Conservation (phyloP, 2,329 filamentous ascomycete genomes). For the Botrytis aclada region DNA sequence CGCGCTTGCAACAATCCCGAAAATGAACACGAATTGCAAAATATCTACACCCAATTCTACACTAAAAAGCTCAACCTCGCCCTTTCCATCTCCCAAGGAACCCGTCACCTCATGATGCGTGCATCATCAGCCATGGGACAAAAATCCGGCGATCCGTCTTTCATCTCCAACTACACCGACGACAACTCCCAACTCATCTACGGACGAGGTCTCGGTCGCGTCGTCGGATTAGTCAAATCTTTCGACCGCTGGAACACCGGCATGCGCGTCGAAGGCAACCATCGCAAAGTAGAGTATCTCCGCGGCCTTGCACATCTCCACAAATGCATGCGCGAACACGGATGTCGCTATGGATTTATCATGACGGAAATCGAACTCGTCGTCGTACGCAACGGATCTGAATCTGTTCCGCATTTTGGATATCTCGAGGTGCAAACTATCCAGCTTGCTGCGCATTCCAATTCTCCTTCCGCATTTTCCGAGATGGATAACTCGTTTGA, state of each 20-base stretch:
- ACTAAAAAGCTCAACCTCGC: slow-evolving; percentile 85
- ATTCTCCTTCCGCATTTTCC: slow-evolving; percentile 14
- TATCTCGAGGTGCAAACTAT: slow-evolving; percentile 71
- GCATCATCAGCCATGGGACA: slow-evolving; percentile 21
- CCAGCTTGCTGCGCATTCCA: slow-evolving; percentile 48
- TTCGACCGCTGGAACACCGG: slow-evolving; percentile 95
- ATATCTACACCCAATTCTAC: slow-evolving; percentile 74
- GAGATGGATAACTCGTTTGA: slow-evolving; percentile 25
- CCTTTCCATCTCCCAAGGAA: slow-evolving; percentile 69
- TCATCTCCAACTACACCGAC: slow-evolving; percentile 51
- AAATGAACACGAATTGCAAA: slow-evolving; percentile 72
- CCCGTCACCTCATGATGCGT: slow-evolving; percentile 50
- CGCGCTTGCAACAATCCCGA: slow-evolving; percentile 63
- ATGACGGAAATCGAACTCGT: slow-evolving; percentile 94
- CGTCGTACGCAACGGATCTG: slow-evolving; percentile 76
- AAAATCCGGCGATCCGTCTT: slow-evolving; percentile 39
- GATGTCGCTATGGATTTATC: slow-evolving; percentile 92
- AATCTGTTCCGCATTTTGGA: slow-evolving; percentile 77
- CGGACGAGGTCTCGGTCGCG: slow-evolving; percentile 54
- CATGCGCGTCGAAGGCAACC: slow-evolving; percentile 81
- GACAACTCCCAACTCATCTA: slow-evolving; percentile 48
- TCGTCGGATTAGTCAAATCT: slow-evolving; percentile 83
- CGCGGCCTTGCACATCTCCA: slow-evolving; percentile 83
- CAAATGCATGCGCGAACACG: slow-evolving; percentile 88
- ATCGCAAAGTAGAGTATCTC: slow-evolving; percentile 86